phyloP scores from a whole-genome alignment of 1,139 yeast genomes.

The Sugiyamaella castrensis region DNA sequence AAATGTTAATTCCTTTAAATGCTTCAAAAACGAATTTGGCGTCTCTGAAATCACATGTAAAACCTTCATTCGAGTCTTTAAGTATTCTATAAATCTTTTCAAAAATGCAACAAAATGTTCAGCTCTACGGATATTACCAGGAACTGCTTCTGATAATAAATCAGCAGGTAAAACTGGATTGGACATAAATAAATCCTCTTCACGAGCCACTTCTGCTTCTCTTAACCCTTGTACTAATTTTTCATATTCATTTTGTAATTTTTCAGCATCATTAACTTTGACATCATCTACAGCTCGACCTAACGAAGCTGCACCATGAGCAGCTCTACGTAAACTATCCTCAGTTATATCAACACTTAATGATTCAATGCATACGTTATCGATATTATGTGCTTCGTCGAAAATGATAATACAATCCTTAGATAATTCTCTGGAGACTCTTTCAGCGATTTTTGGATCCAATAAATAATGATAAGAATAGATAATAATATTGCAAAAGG shows the following conservation, averaged over 20 bases:
- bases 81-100: conserved; percentile 87
- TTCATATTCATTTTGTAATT: conserved; percentile 85
- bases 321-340: conserved; percentile 75
- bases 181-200: conserved; percentile 79
- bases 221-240: conserved; percentile 85
- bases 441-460: conserved; percentile 95
- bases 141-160: conserved; percentile 85
- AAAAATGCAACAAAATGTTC: conserved; percentile 94
- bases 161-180: conserved; percentile 87
- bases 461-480: conserved; percentile 93
- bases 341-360: conserved; percentile 82
- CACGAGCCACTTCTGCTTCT: conserved; percentile 69
- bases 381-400: conserved; percentile 98
- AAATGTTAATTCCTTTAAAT: conserved; percentile 86
- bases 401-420: conserved; percentile 92
- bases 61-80: conserved; percentile 96
- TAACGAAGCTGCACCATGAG: conserved; percentile 76
- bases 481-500: conserved; percentile 89
- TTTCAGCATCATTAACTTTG: conserved; percentile 75
- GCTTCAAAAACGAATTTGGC: conserved; percentile 87
- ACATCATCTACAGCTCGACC: conserved; percentile 77
- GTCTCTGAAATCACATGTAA: conserved; percentile 96
- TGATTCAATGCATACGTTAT: conserved; percentile 96
- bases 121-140: conserved; percentile 94
- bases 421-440: conserved; percentile 88